These are phyloP conservation scores for Daedalea quercina DNA, from an alignment of 768 basidiomycete species.

Conservation along the genomic window DNA sequence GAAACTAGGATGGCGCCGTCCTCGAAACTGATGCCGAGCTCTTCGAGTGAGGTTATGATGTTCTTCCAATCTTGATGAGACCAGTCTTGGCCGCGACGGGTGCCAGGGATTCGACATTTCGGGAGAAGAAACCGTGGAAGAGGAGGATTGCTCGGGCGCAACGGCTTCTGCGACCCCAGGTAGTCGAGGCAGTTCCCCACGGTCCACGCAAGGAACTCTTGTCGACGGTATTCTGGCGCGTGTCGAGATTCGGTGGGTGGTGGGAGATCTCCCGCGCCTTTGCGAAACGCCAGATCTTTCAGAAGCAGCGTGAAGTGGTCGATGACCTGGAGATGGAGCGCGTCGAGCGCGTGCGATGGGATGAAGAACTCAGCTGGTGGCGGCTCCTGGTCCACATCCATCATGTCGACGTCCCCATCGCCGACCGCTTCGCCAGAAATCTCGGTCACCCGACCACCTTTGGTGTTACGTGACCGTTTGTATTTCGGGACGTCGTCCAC, in stretches of 20 bases:
- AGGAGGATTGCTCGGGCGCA: conserved; percentile 33
- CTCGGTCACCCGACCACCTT: conserved; percentile 13
- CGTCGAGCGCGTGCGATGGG: conserved; percentile 54
- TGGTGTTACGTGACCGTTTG: conserved; percentile 9
- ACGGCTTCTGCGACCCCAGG: conserved; percentile 35
- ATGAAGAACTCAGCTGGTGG: conserved; percentile 25
- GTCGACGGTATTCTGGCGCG: conserved; percentile 45
- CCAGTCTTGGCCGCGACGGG: conserved; percentile 73
- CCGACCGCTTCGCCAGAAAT: too few species aligned
- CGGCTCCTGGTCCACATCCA: conserved; percentile 67
- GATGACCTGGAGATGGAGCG: conserved; percentile 61
- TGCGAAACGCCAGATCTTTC: conserved; percentile 45
- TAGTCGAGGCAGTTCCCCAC: conserved; percentile 52
- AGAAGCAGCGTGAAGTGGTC: conserved; percentile 63
- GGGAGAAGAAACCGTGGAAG: conserved; percentile 46
- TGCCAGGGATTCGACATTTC: conserved; percentile 42
- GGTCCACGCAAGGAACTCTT: conserved; percentile 43
- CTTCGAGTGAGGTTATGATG: conserved; percentile 37
- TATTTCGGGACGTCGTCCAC: conserved; percentile 10
- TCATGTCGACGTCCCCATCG: conserved; percentile 25
- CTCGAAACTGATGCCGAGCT: conserved; percentile 44
- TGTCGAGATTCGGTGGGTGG: conserved; percentile 34
- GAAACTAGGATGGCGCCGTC: conserved; percentile 49
- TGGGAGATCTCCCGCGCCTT: conserved; percentile 15
- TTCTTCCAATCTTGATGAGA: conserved; percentile 59